These are phyloP conservation scores for Suillus ampliporus DNA, from an alignment of 768 basidiomycete genomes.

Conservation along the genomic window DNA sequence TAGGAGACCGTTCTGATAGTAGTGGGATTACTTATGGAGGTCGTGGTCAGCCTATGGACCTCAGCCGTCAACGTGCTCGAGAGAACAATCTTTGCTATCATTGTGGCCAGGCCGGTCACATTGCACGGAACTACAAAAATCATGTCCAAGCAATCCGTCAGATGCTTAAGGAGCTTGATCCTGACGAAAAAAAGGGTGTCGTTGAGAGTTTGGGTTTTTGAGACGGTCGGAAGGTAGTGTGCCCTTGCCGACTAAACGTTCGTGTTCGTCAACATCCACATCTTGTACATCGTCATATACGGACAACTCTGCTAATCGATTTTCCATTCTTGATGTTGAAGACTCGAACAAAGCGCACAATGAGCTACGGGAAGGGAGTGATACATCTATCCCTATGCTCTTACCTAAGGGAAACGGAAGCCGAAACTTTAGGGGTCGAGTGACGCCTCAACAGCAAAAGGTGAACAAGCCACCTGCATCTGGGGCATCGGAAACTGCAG, in stretches of 20 bases:
- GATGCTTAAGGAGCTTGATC: neutral
- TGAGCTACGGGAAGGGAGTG: no score
- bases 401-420: no score
- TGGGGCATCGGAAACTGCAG: no score
- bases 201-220: conserved; percentile 8
- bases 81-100: conserved; percentile 12
- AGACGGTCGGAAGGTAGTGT: conserved; percentile 7
- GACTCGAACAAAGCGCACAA: no score
- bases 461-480: no score
- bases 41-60: conserved; percentile 25
- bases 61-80: conserved; percentile 11
- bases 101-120: neutral
- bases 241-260: conserved; percentile 6
- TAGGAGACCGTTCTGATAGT: neutral
- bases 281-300: neutral
- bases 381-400: no score
- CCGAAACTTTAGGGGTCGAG: no score
- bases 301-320: no score
- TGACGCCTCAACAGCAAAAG: no score
- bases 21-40: conserved; percentile 17
- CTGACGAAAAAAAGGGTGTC: neutral
- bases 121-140: neutral
- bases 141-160: neutral
- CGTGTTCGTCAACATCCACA: neutral
- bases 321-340: no score